Base-by-base conservation (phyloP, 352 stramenopile genomes). In the Pythium brachiatum region DNA sequence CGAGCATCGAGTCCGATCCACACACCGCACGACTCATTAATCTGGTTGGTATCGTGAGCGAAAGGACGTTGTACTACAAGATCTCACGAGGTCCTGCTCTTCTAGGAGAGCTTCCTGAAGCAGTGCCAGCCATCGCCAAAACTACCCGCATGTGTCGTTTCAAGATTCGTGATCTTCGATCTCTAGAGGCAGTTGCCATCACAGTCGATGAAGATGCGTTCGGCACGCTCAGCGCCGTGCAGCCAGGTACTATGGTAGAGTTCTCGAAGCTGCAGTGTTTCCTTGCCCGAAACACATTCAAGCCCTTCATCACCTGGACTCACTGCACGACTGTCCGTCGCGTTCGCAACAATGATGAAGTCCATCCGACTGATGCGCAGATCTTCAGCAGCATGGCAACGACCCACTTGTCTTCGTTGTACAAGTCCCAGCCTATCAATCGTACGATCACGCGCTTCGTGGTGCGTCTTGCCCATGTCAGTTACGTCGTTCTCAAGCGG, bases 401-500 rank as follows among this genome's bases (percentile, higher is more conserved):
- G 0, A 71, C 60, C 2, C 73, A 75, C 29, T 58, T 94, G 26
- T 69, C 73, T 26, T 60, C 74, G 2, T 60, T 92, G 11, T 92
- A 89, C 57, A 46, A 64, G n/a, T 52, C 43, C 16, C 64, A 62
- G 1, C 6, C 15, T 0, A 60, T 82, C 46, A 83, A 95, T 60
- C 72, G 75, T 18, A 75, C 65, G 18, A 39, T 90, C 34, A 73
- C 81, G 69, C 79, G 79, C 18, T 88, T 76, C 25, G 67, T 88
- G 0, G 81, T 89, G 27, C 68, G 73, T 6, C 76, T 93, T 38
- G 75, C 87, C n/a, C 84, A 95, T 44, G 57, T 94, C 9, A 91
- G 65, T 52, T 92, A 93, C 50, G 79, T 86, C 15, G 53, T 90
- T 1, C 53, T 95, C 7, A 95, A 95, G 63, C 76, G 81, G 25